These are phyloP conservation scores for Hyphopichia khmerensis DNA, from an alignment of 1,139 yeast genomes.

Conservation along the genomic window DNA sequence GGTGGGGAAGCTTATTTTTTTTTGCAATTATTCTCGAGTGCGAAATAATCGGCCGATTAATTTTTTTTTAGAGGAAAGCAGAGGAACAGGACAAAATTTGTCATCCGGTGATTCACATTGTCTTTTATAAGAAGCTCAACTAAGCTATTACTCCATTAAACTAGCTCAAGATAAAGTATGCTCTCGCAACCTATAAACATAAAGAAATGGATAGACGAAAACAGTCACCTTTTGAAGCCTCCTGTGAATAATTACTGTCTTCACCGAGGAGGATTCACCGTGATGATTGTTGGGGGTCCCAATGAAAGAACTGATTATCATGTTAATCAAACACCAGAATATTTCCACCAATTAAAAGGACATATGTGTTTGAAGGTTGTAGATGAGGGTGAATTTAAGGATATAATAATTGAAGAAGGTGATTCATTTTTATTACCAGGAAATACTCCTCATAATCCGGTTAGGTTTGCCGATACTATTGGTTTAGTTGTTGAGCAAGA, in stretches of 20 bases:
- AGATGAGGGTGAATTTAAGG: slow-evolving; percentile 72
- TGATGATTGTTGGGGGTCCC: slow-evolving; percentile 95
- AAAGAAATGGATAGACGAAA: slow-evolving; percentile 77
- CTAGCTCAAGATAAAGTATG: slow-evolving; percentile 31
- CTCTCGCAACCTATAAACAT: slow-evolving; percentile 71
- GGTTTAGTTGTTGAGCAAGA: slow-evolving; percentile 96
- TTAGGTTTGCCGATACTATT: slow-evolving; percentile 78
- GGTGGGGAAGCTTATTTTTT: slow-evolving; percentile 74
- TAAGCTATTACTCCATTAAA: no score
- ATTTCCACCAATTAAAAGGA: slow-evolving; percentile 87
- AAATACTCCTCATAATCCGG: slow-evolving; percentile 88
- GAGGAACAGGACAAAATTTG: no score
- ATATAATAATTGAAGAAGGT: slow-evolving; percentile 76
- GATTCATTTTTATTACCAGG: slow-evolving; percentile 84
- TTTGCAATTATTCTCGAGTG: neutral
- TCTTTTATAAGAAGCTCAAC: no score
- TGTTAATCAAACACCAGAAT: slow-evolving; percentile 91
- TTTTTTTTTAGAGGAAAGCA: no score
- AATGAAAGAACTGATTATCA: slow-evolving; percentile 93
- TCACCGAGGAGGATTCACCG: slow-evolving; percentile 89
- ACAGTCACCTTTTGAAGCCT: slow-evolving; percentile 73
- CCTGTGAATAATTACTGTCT: slow-evolving; percentile 91
- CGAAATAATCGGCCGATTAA: neutral
- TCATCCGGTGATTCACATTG: no score
- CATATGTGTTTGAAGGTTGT: slow-evolving; percentile 82